A percentile compares a stretch with the other conserved stretches of the same genome.
Conservation (phyloP, 2,329 filamentous ascomycete species). For the Phialophora chinensis region DNA sequence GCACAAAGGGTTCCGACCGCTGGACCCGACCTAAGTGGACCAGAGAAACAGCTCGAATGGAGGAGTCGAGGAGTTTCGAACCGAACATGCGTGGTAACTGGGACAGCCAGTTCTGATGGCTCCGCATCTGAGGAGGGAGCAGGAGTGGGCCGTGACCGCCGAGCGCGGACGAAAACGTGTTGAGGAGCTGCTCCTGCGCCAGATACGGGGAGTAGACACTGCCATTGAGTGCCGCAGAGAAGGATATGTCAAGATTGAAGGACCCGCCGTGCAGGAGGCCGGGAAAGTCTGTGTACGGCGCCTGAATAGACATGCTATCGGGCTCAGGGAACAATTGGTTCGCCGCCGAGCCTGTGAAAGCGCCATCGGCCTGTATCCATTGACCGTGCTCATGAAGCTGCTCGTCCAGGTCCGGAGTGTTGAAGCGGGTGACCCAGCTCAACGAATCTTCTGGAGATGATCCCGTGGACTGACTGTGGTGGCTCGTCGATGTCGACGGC, state of each 20-base stretch:
- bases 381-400: slow-evolving; percentile 11
- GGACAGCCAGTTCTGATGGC: slow-evolving; percentile 35
- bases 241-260: slow-evolving; percentile 20
- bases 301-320: neutral
- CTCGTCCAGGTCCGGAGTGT: slow-evolving; percentile 18
- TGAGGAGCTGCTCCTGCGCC: slow-evolving; percentile 38
- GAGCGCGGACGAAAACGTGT: slow-evolving; percentile 29
- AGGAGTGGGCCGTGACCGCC: slow-evolving; percentile 10
- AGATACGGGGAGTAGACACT: slow-evolving; percentile 32
- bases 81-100: slow-evolving; percentile 37
- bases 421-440: slow-evolving; percentile 15
- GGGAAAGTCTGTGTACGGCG: neutral
- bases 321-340: slow-evolving; percentile 24
- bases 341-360: slow-evolving; percentile 26
- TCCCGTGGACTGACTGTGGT: slow-evolving; percentile 42
- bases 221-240: slow-evolving; percentile 22
- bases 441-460: slow-evolving; percentile 41
- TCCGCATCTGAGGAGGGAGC: slow-evolving; percentile 29
- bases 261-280: slow-evolving; percentile 14
- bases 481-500: slow-evolving; percentile 42
- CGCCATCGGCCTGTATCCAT: slow-evolving; percentile 21
- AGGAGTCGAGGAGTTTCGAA: slow-evolving; percentile 36
- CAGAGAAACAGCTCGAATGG: slow-evolving; percentile 43
- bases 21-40: slow-evolving; percentile 43
- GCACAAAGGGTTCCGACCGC: slow-evolving; percentile 37